phyloP scores from a whole-genome alignment of 305 asterid species.

The Fraxinus velutina region DNA sequence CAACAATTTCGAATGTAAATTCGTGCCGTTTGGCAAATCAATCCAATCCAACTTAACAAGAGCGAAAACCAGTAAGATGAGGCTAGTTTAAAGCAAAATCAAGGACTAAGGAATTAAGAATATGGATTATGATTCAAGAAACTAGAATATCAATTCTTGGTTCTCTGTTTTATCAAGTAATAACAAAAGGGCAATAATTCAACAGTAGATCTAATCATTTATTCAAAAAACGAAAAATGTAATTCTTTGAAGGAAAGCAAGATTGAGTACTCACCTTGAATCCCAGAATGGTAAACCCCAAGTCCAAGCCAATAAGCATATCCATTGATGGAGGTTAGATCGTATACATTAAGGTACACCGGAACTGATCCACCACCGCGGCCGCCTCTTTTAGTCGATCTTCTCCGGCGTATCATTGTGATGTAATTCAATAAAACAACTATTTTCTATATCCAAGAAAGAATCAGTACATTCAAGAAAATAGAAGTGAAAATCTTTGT shows the following conservation, averaged over 20 bases:
- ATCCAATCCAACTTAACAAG: not conserved
- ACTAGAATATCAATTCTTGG: not conserved
- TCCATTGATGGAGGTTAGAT: constrained; percentile 67
- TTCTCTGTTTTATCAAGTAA: not conserved
- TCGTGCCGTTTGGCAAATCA: not conserved
- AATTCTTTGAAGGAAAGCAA: not conserved
- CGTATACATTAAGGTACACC: constrained; percentile 72
- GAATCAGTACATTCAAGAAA: not conserved
- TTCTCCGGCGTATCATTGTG: constrained; percentile 67
- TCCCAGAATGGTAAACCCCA: constrained; percentile 80
- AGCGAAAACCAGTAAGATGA: not conserved
- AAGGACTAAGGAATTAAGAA: not conserved
- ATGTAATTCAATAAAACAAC: not conserved
- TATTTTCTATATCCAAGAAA: not conserved
- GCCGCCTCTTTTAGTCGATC: constrained; percentile 38
- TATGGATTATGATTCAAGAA: not conserved
- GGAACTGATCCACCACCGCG: constrained; percentile 43
- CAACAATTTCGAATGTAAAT: not conserved
- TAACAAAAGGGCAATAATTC: not conserved
- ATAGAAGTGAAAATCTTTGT: not conserved
- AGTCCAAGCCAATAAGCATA: constrained; percentile 88
- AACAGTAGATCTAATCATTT: not conserved
- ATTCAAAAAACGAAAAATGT: not conserved
- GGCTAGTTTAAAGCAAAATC: not conserved
- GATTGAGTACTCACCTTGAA: constrained; percentile 49